Evolutionary conservation across 176 grass and related monocot genomes (phyloP), one percentile per base, ranked within the genome.

Genomic region (maize (Zea mays)): DNA sequence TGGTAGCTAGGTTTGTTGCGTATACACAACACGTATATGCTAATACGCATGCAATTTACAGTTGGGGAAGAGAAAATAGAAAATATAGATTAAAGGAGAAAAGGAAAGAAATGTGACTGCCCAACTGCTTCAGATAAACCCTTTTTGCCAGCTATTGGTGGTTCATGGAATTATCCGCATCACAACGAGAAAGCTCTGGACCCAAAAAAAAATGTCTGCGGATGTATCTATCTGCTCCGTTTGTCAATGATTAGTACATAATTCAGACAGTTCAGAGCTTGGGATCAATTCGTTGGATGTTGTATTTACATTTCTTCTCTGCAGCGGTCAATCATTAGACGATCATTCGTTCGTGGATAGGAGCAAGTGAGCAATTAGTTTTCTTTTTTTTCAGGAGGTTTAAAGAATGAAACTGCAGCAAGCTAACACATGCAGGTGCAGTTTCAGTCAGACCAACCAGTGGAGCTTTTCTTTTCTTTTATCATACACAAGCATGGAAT

Each of bases 241-340:
- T 58, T 59, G 59, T 41, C 71, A 80, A 84, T 88, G 64, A 88
- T 88, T 71, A 64, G 47, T 58, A 50, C 62, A 88, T 57, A 76
- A 65, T 80, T 69, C 63, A 73, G 86, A 69, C 55, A 45, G 61
- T 79, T 83, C 75, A 88, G 46, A 88, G 52, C 20, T 84, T 74
- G 52, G 46, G 55, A 88, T 75, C 65, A 80, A 71, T 49, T 35
- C 54, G 63, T 69, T 80, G 76, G 66, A 58, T 88, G 35, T 63
- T 63, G 70, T 38, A 70, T 45, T 16, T 62, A 46, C 16, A 46
- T 67, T 59, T 79, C 3, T 79, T 78, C 68, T 75, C 68, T 75
- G 21, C 72, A 62, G 42, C 21, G 36, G 69, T 16, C 81, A 80
- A 84, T 88, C 70, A 80, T 88, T 80, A 69, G 72, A 84, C 48